Conservation (phyloP, 129 eudicot species). For the Solidago caesia region DNA sequence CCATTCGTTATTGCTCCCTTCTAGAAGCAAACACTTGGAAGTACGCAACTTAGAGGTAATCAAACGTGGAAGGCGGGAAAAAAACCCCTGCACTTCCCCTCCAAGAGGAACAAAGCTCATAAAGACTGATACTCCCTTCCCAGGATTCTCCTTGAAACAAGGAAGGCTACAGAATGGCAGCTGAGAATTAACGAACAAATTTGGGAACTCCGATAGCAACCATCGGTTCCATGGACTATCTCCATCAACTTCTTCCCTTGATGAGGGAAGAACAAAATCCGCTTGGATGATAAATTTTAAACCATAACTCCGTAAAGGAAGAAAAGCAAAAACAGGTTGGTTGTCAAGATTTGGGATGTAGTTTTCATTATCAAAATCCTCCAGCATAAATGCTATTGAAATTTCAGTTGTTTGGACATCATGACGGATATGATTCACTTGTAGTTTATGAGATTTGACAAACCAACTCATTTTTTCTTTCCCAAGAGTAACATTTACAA, state of each 20-base stretch:
- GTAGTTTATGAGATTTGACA: constrained; percentile 53
- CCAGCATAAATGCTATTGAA: constrained; percentile 67
- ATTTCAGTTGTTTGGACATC: constrained; percentile 69
- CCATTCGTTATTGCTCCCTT: constrained; percentile 56
- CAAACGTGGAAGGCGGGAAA: constrained; percentile 73
- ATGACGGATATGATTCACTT: constrained; percentile 47
- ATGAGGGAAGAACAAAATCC: constrained; percentile 80
- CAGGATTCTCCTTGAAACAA: constrained; percentile 53
- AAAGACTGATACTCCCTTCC: constrained; percentile 61
- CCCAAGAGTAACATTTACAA: constrained; percentile 59
- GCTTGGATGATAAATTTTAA: constrained; percentile 81
- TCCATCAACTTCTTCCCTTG: constrained; percentile 84
- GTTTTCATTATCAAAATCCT: constrained; percentile 41
- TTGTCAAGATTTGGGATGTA: constrained; percentile 50
- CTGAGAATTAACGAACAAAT: constrained; percentile 62
- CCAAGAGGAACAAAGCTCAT: constrained; percentile 75
- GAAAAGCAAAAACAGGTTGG: constrained; percentile 83
- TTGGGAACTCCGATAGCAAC: constrained; percentile 72
- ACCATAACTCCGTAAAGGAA: constrained; percentile 75
- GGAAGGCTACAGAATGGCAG: constrained; percentile 64
- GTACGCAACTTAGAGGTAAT: constrained; percentile 56
- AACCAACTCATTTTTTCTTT: constrained; percentile 67
- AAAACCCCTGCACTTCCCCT: constrained; percentile 83
- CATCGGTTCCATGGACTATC: constrained; percentile 86
- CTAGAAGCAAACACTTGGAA: constrained; percentile 67